These are phyloP conservation scores for Jatropha curcas DNA, from an alignment of 345 rosid genomes.

Conservation along the genomic window DNA sequence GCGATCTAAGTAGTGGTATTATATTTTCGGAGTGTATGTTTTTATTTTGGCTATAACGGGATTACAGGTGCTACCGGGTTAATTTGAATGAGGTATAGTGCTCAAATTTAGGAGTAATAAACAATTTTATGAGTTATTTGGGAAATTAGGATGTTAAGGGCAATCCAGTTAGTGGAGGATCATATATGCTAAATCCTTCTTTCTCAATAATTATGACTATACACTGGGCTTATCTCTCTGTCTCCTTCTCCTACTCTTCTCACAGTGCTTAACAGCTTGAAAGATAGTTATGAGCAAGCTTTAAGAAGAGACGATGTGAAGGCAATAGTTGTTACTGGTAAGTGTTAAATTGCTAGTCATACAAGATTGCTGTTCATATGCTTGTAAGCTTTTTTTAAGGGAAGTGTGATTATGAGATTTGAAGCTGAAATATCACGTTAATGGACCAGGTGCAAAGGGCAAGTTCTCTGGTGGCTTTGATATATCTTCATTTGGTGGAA, in stretches of 20 bases:
- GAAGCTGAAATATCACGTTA: slow-evolving; percentile 16
- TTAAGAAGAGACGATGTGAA: slow-evolving; percentile 82
- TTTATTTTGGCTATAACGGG: no score
- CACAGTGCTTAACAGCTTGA: slow-evolving; percentile 72
- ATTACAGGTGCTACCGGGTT: not conserved
- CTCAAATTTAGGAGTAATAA: not conserved
- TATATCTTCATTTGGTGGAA: slow-evolving; percentile 65
- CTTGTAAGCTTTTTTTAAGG: no score
- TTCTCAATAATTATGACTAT: not conserved
- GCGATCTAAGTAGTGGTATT: not conserved
- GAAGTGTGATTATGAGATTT: slow-evolving; percentile 1
- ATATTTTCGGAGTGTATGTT: not conserved
- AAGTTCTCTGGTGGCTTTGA: slow-evolving; percentile 98
- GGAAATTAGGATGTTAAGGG: not conserved
- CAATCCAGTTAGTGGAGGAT: not conserved
- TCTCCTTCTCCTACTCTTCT: slow-evolving; percentile 4
- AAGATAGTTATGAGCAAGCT: slow-evolving; percentile 74
- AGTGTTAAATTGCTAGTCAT: slow-evolving; percentile 13
- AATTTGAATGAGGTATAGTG: not conserved
- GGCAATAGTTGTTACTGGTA: slow-evolving; percentile 91
- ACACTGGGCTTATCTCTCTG: not conserved
- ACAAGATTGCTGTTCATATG: not conserved
- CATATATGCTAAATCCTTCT: not conserved
- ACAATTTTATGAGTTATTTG: not conserved
- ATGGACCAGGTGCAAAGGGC: slow-evolving; percentile 72